Evolutionary conservation across 2,329 filamentous ascomycete genomes (phyloP).

Genomic region (Microsporum audouinii): DNA sequence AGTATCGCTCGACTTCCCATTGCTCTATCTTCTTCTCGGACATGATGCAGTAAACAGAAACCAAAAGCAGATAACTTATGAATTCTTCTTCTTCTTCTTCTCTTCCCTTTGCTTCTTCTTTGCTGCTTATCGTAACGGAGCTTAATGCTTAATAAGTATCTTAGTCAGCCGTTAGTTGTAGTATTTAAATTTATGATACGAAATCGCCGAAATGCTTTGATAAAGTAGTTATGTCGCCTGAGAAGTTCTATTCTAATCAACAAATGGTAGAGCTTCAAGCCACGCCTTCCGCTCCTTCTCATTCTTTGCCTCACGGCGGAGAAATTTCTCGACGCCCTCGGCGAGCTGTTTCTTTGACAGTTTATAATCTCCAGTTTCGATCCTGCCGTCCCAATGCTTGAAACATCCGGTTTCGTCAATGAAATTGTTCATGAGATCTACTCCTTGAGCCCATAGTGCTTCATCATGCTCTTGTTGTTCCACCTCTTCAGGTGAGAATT

Average conservation of each 20-base stretch:
- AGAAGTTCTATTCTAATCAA: slow-evolving; percentile 1
- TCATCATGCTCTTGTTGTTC: slow-evolving; percentile 16
- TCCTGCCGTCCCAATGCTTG: slow-evolving; percentile 18
- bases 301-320: slow-evolving; percentile 19
- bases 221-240: no score
- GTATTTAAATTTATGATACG: no score
- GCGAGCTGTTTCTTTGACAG: slow-evolving; percentile 16
- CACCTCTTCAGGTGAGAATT: slow-evolving; percentile 15
- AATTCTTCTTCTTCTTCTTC: background rate
- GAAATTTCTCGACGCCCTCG: slow-evolving; percentile 17
- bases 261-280: slow-evolving; percentile 16
- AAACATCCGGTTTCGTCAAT: slow-evolving; percentile 18
- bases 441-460: slow-evolving; percentile 19
- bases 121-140: background rate
- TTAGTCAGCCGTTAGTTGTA: no score
- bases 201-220: no score
- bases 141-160: background rate
- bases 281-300: slow-evolving; percentile 16
- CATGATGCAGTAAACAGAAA: slow-evolving; percentile 21
- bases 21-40: slow-evolving; percentile 50
- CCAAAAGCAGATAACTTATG: background rate
- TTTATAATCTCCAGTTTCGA: slow-evolving; percentile 13
- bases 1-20: slow-evolving; percentile 65
- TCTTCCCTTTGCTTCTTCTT: background rate
- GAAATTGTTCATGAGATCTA: slow-evolving; percentile 18